These are phyloP conservation scores for Adansonia gregorii DNA, from an alignment of 441 rosid genomes.

Conservation along the genomic window DNA sequence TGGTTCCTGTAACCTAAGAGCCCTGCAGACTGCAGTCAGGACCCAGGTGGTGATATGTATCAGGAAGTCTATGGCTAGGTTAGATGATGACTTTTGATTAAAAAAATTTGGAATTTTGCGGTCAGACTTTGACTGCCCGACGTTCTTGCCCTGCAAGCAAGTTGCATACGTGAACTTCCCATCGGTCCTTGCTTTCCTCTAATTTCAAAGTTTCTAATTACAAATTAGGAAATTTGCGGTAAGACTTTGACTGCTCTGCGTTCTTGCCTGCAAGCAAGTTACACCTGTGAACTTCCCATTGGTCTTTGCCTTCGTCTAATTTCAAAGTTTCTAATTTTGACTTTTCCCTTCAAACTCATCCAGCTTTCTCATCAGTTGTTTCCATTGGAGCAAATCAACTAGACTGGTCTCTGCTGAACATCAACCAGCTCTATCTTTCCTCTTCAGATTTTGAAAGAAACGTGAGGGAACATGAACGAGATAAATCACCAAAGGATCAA, in stretches of 20 bases:
- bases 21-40: not conserved
- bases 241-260: not conserved
- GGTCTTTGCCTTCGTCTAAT: not conserved
- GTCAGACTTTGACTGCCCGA: not conserved
- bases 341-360: not conserved
- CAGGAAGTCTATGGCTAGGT: not conserved
- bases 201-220: no score
- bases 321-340: conserved; percentile 1
- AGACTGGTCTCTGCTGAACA: not conserved
- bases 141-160: not conserved
- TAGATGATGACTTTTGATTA: not conserved
- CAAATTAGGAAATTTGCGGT: no score
- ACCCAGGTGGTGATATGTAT: not conserved
- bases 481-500: conserved; percentile 32
- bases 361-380: not conserved
- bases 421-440: not conserved
- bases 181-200: not conserved
- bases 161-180: not conserved
- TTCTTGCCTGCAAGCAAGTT: not conserved
- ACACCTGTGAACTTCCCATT: not conserved
- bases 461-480: conserved; percentile 7
- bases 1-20: not conserved
- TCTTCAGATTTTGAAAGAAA: not conserved
- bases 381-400: not conserved
- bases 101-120: not conserved